These are phyloP conservation scores for Deakozyma indianensis DNA, from an alignment of 805 yeast species.

Conservation along the genomic window DNA sequence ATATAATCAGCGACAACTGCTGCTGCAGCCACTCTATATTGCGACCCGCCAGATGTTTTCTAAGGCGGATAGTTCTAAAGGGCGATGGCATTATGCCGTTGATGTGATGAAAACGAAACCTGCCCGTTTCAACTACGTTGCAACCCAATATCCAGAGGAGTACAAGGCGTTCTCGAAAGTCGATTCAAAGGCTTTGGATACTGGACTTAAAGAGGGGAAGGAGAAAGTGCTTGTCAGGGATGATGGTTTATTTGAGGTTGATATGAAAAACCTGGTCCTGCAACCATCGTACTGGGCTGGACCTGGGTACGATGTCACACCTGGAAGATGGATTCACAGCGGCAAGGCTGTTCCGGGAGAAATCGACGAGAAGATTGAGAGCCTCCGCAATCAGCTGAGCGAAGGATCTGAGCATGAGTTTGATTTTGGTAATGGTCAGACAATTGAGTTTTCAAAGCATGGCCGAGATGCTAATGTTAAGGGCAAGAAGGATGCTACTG, in stretches of 20 bases:
- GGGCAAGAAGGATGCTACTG: neutral
- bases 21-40: too few relatives aligned
- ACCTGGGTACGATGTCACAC: constrained; percentile 63
- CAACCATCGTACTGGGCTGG: constrained; percentile 81
- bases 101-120: constrained; percentile 1
- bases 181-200: neutral
- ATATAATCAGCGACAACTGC: too few relatives aligned
- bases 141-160: neutral
- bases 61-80: neutral
- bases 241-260: constrained; percentile 65
- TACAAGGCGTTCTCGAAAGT: neutral
- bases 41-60: too few relatives aligned
- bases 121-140: neutral
- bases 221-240: constrained; percentile 13
- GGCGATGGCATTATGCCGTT: neutral
- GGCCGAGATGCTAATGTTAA: neutral
- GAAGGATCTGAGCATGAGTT: neutral
- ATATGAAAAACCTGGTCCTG: constrained; percentile 38
- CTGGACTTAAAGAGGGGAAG: neutral
- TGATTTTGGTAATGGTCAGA: neutral
- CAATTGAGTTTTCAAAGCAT: neutral
- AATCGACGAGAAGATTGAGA: constrained; percentile 46
- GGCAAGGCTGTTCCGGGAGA: constrained; percentile 33
- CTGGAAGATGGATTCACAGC: constrained; percentile 73
- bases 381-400: constrained; percentile 1